Base-by-base conservation (phyloP, 1,139 yeast species). In the Zygoascus sp. region DNA sequence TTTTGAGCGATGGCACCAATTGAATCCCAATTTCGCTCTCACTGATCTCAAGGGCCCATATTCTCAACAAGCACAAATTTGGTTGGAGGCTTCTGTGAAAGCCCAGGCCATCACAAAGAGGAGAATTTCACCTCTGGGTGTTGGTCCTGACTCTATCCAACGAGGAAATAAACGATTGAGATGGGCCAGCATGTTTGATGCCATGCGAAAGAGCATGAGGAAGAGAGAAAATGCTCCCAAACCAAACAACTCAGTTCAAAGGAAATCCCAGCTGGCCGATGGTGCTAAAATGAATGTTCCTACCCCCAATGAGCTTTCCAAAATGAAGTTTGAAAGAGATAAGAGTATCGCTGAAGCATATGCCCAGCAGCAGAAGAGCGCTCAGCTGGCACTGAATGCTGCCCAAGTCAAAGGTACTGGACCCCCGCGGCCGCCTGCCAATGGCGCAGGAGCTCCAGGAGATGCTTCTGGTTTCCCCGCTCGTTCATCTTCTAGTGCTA, bases 141-240 rank as follows among this genome's bases (percentile, higher is more conserved):
- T 90, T 13, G 94, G 95, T 0, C 77, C 80, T 30, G 97, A 92
- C 58, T 85, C 95, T 0, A 83, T 89, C 43, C 97, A 90, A 66
- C 73, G 97, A 57, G 98, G 97, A 16, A 96, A 92, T 61, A 72
- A 87, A 50, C 74, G 95, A 47, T 71, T 92, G 50, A 75, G 97
- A 51, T 94, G 95, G 97, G 96, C 96, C 0, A 85, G 96, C 44
- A 84, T 92, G 88, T 87, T 92, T 71, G 98, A 94, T 63, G 97
- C 96, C 0, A 83, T 92, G 70, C 74, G 97, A 50, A 90, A 89
- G 66, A 75, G 84, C 53, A 88, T 90, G 83, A 80, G 87, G 55
- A 90, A 88, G 62, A 75, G 97, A 42, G 98, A 92, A 63, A 79
- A 71, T 58, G 73, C 75, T 11, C 80, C 83, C 4, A 72, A 76